phyloP scores from a whole-genome alignment of 345 rosid genomes.

The Salix suchowensis region DNA sequence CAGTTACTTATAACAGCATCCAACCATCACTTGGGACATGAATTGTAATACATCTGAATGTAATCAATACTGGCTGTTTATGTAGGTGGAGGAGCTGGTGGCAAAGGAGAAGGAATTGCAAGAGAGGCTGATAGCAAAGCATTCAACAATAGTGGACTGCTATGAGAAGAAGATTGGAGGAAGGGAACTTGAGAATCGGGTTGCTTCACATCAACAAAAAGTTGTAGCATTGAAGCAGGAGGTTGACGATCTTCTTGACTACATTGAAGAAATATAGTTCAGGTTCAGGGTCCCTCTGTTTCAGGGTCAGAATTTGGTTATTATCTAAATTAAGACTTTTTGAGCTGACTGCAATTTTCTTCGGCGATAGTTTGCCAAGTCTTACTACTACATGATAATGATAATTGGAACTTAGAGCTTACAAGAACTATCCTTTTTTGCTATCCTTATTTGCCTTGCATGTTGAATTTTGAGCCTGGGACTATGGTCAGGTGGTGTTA shows the following conservation, averaged over 20 bases:
- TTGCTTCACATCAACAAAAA: constrained; percentile 64
- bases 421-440: background rate
- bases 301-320: constrained; percentile 12
- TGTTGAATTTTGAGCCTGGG: background rate
- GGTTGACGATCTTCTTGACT: constrained; percentile 74
- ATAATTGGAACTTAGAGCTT: background rate
- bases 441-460: background rate
- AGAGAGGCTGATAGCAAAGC: constrained; percentile 61
- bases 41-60: background rate
- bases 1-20: no score
- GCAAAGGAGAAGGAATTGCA: constrained; percentile 80
- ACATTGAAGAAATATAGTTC: constrained; percentile 60
- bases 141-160: constrained; percentile 63
- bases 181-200: constrained; percentile 72
- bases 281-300: background rate
- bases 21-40: background rate
- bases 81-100: constrained; percentile 77
- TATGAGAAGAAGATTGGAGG: constrained; percentile 63
- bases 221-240: constrained; percentile 69
- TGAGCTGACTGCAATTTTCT: background rate
- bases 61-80: background rate
- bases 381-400: background rate
- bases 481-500: background rate
- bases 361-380: background rate
- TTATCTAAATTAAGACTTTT: background rate